Base-by-base conservation (phyloP, 2,329 filamentous ascomycete species). In the Diaporthe capsici region DNA sequence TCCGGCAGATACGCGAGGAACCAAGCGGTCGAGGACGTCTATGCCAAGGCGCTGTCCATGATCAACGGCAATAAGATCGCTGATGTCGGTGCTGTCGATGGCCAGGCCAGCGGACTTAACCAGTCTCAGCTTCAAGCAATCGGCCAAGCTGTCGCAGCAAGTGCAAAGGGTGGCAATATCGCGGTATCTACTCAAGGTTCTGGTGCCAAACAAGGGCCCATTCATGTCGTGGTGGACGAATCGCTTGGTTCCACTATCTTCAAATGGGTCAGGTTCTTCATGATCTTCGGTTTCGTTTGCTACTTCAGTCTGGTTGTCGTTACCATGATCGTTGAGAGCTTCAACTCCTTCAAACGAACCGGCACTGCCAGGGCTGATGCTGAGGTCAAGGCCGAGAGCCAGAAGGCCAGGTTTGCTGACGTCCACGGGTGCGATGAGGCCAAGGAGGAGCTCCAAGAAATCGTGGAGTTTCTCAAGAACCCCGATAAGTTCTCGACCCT, bases 371-470 rank as follows among this genome's bases (percentile, higher is more conserved):
- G 89, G 82, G 84, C 89, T 3, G 91, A 93, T 75, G 92, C 92
- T 79, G 95, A 99, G 85, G 95, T 96, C 77, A 96, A 97, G 83
- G 93, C 97, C 10, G 95, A 98, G 84, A 93, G 96, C 80, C 97
- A 99, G 83, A 98, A 91, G 75, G 95, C 95, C 28, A 92, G 94
- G 63, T 99, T 99, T 86, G 90, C 90, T 75, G 97, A 99, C 83
- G 97, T 99, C 9, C 97, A 99, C 82, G 97, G 97, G 71, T 98
- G 96, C 79, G 96, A 98, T 78, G 97, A 99, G 85, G 97, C 97
- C 78, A 99, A 98, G 87, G 97, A 99, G 81, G 97, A 99, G 84
- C 90, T 99, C 5, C 94, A 98, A 84, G 97, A 99, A 84, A 92
- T 99, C 72, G 96, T 99, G 65, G 97, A 99, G 80, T 99, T 99